Conservation (phyloP, 1,284 basidiomycete genomes). For the Termitomyces sp. region DNA sequence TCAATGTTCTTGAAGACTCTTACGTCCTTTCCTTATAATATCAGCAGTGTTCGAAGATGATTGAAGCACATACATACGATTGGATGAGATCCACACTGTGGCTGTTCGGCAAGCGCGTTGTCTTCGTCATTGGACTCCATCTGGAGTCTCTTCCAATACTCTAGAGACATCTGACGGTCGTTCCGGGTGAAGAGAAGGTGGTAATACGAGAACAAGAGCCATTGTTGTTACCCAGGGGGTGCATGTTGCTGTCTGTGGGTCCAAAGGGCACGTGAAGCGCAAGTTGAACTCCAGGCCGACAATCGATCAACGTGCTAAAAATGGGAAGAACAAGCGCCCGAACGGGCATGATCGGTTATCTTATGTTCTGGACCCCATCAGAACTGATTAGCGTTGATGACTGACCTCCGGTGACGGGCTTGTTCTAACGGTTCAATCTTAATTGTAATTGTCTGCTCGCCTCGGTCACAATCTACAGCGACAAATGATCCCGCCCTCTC, state of each 20-base stretch:
- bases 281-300: not conserved
- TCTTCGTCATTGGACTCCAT: not conserved
- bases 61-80: not conserved
- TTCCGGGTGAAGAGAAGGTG: not conserved
- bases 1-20: slow-evolving; percentile 2
- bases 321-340: slow-evolving; percentile 3
- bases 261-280: slow-evolving; percentile 7
- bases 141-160: not conserved
- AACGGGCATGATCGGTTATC: not conserved
- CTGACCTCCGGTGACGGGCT: not conserved
- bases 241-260: slow-evolving; percentile 7
- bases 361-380: not conserved
- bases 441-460: not conserved
- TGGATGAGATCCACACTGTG: not conserved
- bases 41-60: not conserved
- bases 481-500: too few species aligned
- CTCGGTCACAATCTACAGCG: not conserved
- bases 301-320: not conserved
- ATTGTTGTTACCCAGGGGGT: not conserved
- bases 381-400: not conserved
- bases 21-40: not conserved
- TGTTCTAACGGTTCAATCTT: not conserved
- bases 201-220: slow-evolving; percentile 2
- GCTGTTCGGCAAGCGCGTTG: slow-evolving; percentile 1
- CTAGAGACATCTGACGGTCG: not conserved